Evolutionary conservation across 208 protist genomes (phyloP), one percentile per base, ranked within the genome.

Genomic region (Trypanosomatidae sp.): DNA sequence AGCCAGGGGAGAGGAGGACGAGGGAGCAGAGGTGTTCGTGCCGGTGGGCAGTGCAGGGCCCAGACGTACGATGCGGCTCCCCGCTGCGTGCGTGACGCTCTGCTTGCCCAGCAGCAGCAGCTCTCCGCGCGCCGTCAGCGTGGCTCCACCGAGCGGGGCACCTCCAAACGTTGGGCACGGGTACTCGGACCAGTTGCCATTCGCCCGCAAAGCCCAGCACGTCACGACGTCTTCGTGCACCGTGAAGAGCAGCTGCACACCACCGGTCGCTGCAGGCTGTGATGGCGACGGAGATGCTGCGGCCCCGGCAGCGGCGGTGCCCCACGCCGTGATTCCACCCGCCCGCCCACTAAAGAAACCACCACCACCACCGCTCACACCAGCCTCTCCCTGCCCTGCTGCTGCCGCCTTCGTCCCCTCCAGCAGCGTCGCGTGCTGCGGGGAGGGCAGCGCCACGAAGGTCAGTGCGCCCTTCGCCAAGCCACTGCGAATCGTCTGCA

Each of bases 161-260:
- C 75, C 82, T 25, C 41, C 25, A 59, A 82, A 44, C 0, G 62
- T 64, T n/a, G 85, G 73, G 67, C 82, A 90, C 17, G 76, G 73
- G 59, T 87, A 72, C 69, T 90, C 88, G 19, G 66, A 76, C 66
- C 58, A 83, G 43, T 72, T 72, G 39, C 84, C 85, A 39, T 55
- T 71, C 0, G 76, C 59, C 13, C 66, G 65, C 50, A 86, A 36
- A 0, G 78, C 80, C 88, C 85, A 92, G 41, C 81, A 82, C 69
- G 88, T 92, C 53, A 91, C 82, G 22, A 49, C 62, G 62, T 91
- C 85, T n/a, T 84, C 81, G 71, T 84, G 83, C 15, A 89, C 85
- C 2, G 77, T 80, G 71, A 86, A 93, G 44, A 93, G 71, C 36
- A 85, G 71, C 64, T 87, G 80, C 9, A 62, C 73, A 9, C 41